These are phyloP conservation scores for Daldinia childiae DNA, from an alignment of 495 filamentous ascomycete species.

Conservation along the genomic window DNA sequence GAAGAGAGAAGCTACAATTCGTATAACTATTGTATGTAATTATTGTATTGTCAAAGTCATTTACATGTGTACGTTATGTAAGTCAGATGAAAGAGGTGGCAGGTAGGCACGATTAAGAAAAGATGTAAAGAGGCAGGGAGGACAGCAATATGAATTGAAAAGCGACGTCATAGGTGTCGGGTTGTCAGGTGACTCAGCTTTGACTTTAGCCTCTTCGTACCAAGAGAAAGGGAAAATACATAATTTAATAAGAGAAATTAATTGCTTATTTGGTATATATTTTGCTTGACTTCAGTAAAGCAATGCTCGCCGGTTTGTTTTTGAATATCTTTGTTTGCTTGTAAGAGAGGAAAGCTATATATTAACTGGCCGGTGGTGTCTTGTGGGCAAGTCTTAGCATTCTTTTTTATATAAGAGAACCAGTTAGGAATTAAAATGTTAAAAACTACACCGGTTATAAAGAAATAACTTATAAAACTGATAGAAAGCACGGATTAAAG, in stretches of 20 bases:
- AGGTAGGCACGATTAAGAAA: constrained; percentile 7
- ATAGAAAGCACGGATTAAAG: no score
- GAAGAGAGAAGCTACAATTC: background rate
- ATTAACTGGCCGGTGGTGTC: background rate
- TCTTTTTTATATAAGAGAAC: background rate
- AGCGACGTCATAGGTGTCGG: constrained; percentile 37
- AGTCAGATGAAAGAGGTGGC: background rate
- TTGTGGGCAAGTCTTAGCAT: background rate
- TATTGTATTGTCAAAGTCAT: constrained; percentile 1
- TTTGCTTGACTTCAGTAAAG: background rate
- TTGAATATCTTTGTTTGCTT: background rate
- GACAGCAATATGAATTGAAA: constrained; percentile 7
- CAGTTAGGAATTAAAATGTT: no score
- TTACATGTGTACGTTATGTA: constrained; percentile 11
- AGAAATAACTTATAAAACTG: no score
- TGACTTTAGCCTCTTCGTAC: constrained; percentile 18
- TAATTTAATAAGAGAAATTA: background rate
- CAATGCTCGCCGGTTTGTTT: background rate
- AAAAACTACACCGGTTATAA: no score
- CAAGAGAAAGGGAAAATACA: background rate
- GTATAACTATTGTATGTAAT: background rate
- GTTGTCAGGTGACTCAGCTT: constrained; percentile 33
- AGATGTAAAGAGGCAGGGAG: no score
- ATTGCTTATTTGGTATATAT: background rate
- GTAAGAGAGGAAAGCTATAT: background rate